Percentiles rank a stretch among this genome's conserved stretches.
Conservation (phyloP, 495 filamentous ascomycete species). For the Penicillium steckii region DNA sequence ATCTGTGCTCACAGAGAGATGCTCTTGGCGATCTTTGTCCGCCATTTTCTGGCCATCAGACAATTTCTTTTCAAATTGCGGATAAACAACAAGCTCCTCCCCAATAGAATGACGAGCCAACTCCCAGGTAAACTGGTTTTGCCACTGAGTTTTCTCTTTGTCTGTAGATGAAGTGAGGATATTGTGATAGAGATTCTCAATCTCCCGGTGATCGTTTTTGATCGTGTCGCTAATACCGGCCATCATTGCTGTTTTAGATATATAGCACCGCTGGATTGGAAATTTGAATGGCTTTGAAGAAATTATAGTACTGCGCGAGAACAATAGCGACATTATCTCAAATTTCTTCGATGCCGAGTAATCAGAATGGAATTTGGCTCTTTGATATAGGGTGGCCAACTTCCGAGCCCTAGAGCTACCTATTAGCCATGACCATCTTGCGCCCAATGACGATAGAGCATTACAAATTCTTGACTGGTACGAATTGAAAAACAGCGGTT, state of each 20-base stretch:
- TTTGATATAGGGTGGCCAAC: not conserved
- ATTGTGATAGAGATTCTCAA: constrained; percentile 57
- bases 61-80: constrained; percentile 60
- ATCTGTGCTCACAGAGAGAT: constrained; percentile 45
- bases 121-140: constrained; percentile 74
- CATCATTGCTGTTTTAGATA: constrained; percentile 1
- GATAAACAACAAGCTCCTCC: constrained; percentile 72
- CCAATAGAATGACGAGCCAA: constrained; percentile 63
- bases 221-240: constrained; percentile 48
- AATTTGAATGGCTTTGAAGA: not conserved
- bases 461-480: no score
- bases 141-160: constrained; percentile 52
- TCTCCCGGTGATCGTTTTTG: constrained; percentile 61
- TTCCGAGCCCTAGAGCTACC: no score
- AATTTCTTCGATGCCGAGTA: no score
- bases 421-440: no score
- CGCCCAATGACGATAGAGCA: no score
- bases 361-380: not conserved
- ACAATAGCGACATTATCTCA: not conserved
- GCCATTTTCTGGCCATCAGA: constrained; percentile 49
- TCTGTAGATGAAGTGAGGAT: constrained; percentile 48
- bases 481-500: no score
- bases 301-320: not conserved
- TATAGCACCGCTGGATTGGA: not conserved
- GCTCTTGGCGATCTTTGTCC: constrained; percentile 58